phyloP scores from a whole-genome alignment of 2,329 filamentous ascomycete genomes.

The Epicoccum sorghinum region DNA sequence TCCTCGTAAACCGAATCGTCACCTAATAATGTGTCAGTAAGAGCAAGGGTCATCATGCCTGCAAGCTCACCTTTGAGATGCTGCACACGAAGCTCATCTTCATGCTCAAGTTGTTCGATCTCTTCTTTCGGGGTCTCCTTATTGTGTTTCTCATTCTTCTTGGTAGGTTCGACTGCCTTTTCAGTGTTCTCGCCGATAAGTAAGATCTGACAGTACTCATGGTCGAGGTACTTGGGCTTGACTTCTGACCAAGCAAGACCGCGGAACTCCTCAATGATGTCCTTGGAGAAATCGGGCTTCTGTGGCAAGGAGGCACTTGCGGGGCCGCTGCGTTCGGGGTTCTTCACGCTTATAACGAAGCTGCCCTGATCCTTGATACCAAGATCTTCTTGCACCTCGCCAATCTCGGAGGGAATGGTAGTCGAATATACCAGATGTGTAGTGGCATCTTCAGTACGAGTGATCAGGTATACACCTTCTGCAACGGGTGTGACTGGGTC shows the following conservation, averaged over 20 bases:
- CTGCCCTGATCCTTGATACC: constrained; percentile 74
- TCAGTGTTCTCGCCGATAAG: constrained; percentile 73
- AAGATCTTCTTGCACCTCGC: constrained; percentile 75
- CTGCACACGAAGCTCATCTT: constrained; percentile 72
- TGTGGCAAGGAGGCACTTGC: constrained; percentile 67
- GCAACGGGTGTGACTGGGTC: constrained; percentile 77
- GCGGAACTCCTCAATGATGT: constrained; percentile 75
- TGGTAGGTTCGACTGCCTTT: constrained; percentile 62
- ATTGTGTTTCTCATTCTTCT: constrained; percentile 61
- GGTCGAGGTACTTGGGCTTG: constrained; percentile 75
- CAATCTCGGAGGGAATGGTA: constrained; percentile 72
- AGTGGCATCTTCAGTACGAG: constrained; percentile 67
- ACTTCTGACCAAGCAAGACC: constrained; percentile 76
- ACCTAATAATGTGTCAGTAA: constrained; percentile 45
- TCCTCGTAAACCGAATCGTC: constrained; percentile 67
- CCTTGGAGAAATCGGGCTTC: constrained; percentile 71
- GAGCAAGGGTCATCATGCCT: not conserved
- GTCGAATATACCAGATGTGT: constrained; percentile 82
- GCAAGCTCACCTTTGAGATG: constrained; percentile 58
- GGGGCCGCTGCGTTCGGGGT: constrained; percentile 73
- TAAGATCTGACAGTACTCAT: constrained; percentile 76
- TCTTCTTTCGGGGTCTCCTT: constrained; percentile 72
- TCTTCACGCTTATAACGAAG: constrained; percentile 81
- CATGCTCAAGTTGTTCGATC: constrained; percentile 75
- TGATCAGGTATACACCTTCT: constrained; percentile 85